These are phyloP conservation scores for Pachysandra terminalis DNA, from an alignment of 164 flowering plant genomes.

Conservation along the genomic window DNA sequence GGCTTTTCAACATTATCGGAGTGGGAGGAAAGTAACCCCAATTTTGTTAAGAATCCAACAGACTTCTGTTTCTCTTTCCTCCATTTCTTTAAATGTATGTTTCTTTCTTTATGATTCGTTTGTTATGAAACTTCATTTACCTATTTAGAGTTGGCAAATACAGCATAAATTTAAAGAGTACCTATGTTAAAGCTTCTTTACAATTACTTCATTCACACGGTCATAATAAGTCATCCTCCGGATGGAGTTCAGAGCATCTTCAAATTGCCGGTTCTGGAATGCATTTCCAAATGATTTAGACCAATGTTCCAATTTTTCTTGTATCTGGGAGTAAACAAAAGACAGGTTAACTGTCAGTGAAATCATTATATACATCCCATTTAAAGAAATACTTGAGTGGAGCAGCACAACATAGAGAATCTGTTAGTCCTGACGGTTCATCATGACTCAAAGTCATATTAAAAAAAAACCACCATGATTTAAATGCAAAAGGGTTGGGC, in stretches of 20 bases:
- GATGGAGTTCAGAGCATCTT: slow-evolving; percentile 53
- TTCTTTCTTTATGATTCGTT: neutral
- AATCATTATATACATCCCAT: neutral
- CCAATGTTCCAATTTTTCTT: slow-evolving; percentile 49
- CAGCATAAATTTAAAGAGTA: slow-evolving; percentile 13
- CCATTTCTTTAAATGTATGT: no score
- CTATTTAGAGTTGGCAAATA: neutral
- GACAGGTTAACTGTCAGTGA: neutral
- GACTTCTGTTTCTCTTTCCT: no score
- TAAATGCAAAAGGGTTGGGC: neutral
- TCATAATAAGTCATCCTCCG: slow-evolving; percentile 81
- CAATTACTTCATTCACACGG: slow-evolving; percentile 72
- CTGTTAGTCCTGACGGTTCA: no score
- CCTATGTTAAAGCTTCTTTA: slow-evolving; percentile 58
- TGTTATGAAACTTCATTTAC: slow-evolving; percentile 1
- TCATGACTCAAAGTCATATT: neutral
- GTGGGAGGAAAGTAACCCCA: no score
- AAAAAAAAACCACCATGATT: no score
- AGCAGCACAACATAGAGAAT: neutral
- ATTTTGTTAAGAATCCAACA: no score
- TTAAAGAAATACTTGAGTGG: neutral
- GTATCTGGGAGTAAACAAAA: slow-evolving; percentile 37
- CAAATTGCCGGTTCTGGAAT: slow-evolving; percentile 41
- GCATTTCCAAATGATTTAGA: slow-evolving; percentile 57
- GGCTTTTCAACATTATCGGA: no score